Evolutionary conservation across 116 monocot species (phyloP).

Genomic region (Phalaenopsis hybrid): DNA sequence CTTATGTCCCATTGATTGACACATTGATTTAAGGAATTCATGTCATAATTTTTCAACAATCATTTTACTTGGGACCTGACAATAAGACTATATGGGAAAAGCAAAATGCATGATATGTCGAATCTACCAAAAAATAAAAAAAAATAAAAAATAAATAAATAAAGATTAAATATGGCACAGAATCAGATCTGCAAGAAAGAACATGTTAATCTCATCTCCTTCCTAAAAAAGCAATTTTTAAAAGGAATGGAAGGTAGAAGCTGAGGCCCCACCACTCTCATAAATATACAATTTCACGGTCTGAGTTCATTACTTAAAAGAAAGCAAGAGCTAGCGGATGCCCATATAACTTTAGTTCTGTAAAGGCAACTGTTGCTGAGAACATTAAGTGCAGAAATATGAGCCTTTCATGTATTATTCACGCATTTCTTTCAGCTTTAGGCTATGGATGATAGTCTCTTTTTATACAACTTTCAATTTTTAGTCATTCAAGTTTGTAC

Average conservation of each 20-base stretch:
- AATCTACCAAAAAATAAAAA: too few species aligned
- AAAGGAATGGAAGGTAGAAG: constrained; percentile 1
- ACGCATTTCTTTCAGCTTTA: too few species aligned
- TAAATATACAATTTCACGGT: background rate
- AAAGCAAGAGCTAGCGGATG: background rate
- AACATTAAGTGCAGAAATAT: background rate
- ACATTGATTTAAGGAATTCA: too few species aligned
- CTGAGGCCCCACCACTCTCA: background rate
- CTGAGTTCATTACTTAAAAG: background rate
- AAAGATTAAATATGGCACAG: background rate
- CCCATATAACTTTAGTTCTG: background rate
- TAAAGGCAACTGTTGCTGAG: background rate
- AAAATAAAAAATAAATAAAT: too few species aligned
- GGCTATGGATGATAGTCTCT: too few species aligned
- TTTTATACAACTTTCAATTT: too few species aligned
- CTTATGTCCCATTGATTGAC: too few species aligned
- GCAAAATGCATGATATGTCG: too few species aligned
- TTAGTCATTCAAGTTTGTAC: too few species aligned
- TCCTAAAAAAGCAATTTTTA: background rate
- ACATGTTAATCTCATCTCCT: background rate
- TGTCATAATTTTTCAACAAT: too few species aligned
- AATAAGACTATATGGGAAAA: too few species aligned
- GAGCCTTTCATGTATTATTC: background rate
- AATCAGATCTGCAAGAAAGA: background rate
- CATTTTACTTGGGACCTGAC: too few species aligned